Base-by-base conservation (phyloP, 495 filamentous ascomycete species). In the Entonaema liquescens region DNA sequence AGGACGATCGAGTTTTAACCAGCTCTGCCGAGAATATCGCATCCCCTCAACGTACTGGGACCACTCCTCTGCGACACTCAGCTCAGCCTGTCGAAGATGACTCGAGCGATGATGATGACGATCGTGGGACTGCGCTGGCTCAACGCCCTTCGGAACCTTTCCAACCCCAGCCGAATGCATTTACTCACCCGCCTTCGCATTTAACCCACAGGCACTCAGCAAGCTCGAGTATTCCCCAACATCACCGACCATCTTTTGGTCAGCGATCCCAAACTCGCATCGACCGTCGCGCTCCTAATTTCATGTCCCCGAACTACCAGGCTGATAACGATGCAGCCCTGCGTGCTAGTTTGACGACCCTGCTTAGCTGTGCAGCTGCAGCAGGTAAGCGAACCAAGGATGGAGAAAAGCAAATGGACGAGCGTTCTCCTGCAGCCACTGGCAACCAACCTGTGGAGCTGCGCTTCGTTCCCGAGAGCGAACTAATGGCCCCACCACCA, bases 241-340 rank as follows among this genome's bases (percentile, higher is more conserved):
- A 82, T 42, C 65, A 76, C 42, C 78, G 84, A 31, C 81, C 82
- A 36, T 77, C 81, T 26, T 79, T 84, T 58, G 61, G 77, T 52
- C 70, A 74, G 36, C 79, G 81, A 57, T 78, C 81, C 3, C 73
- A 80, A 28, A 78, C 78, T 13, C 78, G 83, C 52, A 52, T 78
- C 28, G 83, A 84, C 59, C 88, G 89, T 49, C 75, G 74, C 33
- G 74, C 83, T 0, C 86, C 82, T 62, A 85, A 86, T 74, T 85
- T 90, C 74, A 88, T 93, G 66, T 90, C 92, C 1, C 91, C 94
- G 1, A 89, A 90, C 3, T 88, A 93, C 74, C 90, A 91, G 67
- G 88, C 92, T 25, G 94, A 97, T 61, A 93, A 98, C 71, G 95
- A 99, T 77, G 95, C 93, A 25, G 95, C 94, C 0, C 87, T 99